phyloP scores from a whole-genome alignment of 106 monocot species.

The Apostasia ramifera region DNA sequence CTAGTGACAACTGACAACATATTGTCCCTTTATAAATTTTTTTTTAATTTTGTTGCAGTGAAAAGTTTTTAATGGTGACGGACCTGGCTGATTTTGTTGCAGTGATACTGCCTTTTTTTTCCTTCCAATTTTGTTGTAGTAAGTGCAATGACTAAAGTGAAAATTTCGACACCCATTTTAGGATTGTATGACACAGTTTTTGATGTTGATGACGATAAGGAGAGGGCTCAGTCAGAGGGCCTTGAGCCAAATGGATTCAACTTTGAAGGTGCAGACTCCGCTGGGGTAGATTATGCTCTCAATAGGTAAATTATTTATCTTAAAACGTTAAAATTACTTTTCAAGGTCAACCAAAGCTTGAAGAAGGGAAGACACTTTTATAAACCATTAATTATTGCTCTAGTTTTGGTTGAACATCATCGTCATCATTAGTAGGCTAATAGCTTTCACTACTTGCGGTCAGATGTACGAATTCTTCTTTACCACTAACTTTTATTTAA shows the following conservation, averaged over 20 bases:
- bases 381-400: neutral
- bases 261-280: constrained; percentile 70
- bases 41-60: neutral
- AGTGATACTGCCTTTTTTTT: neutral
- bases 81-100: neutral
- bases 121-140: neutral
- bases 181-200: constrained; percentile 93
- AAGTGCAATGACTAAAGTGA: too few relatives aligned
- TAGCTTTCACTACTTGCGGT: too few relatives aligned
- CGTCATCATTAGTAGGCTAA: too few relatives aligned
- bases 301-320: constrained; percentile 39
- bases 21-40: too few relatives aligned
- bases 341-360: neutral
- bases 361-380: neutral
- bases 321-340: neutral
- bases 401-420: too few relatives aligned
- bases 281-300: constrained; percentile 81
- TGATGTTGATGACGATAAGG: constrained; percentile 92
- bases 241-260: constrained; percentile 90
- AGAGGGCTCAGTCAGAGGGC: constrained; percentile 67
- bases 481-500: too few relatives aligned
- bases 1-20: too few relatives aligned
- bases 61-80: neutral
- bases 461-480: too few relatives aligned
- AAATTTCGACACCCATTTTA: constrained; percentile 3